These are phyloP conservation scores for Limnanthes douglasii DNA, from an alignment of 345 rosid species.

Conservation along the genomic window DNA sequence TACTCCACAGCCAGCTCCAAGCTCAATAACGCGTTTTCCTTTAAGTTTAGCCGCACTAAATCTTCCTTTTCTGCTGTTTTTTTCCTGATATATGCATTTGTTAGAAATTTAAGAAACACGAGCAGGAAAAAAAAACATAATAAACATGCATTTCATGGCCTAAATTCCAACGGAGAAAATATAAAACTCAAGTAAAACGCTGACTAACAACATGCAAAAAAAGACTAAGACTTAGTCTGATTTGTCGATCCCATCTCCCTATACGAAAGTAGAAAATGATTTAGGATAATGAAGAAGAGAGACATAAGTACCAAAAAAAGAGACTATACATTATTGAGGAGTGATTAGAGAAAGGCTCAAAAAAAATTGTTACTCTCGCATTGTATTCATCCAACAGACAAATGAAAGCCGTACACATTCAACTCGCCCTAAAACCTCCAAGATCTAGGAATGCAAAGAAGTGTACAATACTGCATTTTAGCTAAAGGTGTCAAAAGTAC, in stretches of 20 bases:
- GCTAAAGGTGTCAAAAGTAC: background rate
- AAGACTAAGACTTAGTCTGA: background rate
- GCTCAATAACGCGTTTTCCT: conserved; percentile 85
- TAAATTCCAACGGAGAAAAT: background rate
- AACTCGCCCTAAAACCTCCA: conserved; percentile 1
- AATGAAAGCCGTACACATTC: background rate
- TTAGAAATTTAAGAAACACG: background rate
- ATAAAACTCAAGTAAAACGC: background rate
- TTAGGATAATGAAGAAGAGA: too few relatives aligned
- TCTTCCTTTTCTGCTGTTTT: conserved; percentile 75
- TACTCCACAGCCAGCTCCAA: conserved; percentile 96
- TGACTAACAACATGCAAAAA: too few relatives aligned
- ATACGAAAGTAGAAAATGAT: too few relatives aligned
- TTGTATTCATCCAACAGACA: too few relatives aligned
- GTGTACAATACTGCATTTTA: background rate
- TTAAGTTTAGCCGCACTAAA: conserved; percentile 69
- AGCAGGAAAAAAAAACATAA: background rate
- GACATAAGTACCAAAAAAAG: too few relatives aligned
- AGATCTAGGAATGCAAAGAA: background rate
- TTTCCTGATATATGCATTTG: conserved; percentile 35
- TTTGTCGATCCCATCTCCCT: too few relatives aligned
- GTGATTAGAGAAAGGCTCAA: too few relatives aligned
- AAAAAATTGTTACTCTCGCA: too few relatives aligned
- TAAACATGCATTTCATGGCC: background rate
- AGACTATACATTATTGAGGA: too few relatives aligned